These are phyloP conservation scores for Zygosaccharomyces pseudobailii DNA, from an alignment of 1,139 yeast species.

Conservation along the genomic window DNA sequence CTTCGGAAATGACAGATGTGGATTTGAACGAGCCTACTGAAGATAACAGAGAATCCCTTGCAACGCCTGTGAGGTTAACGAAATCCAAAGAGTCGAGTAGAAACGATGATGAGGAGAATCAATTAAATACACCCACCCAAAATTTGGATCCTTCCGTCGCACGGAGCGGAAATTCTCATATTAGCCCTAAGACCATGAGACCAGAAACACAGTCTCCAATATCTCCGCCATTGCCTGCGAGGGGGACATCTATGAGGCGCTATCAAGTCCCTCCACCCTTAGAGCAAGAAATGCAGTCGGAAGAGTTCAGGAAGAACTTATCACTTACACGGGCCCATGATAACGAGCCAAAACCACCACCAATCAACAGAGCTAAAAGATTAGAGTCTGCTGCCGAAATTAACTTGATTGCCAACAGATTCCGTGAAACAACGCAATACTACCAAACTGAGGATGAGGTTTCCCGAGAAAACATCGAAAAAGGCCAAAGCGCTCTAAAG, in stretches of 20 bases:
- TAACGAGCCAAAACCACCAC: conserved; percentile 14
- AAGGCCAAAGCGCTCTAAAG: conserved; percentile 59
- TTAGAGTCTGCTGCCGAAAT: conserved; percentile 35
- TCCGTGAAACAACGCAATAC: conserved; percentile 37
- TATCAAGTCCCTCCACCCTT: conserved; percentile 34
- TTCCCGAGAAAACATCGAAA: conserved; percentile 46
- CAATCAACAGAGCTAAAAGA: conserved; percentile 14
- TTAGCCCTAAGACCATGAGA: background rate
- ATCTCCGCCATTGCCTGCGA: conserved; percentile 19
- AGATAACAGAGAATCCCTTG: background rate
- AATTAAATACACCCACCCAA: background rate
- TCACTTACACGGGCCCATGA: conserved; percentile 13
- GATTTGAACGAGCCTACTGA: background rate
- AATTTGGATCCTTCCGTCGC: background rate
- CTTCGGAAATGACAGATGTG: background rate
- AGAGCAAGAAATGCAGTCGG: conserved; percentile 30
- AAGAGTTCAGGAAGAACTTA: conserved; percentile 22
- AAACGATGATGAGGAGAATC: background rate
- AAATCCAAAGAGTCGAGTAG: background rate
- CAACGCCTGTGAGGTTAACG: background rate
- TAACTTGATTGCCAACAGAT: conserved; percentile 41
- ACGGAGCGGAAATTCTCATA: background rate
- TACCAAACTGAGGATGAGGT: conserved; percentile 33
- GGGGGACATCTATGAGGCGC: conserved; percentile 10
- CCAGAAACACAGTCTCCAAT: conserved; percentile 7